These are phyloP conservation scores for Geosiphon pyriformis DNA, from an alignment of 192 early-diverging fungal species.

Conservation along the genomic window DNA sequence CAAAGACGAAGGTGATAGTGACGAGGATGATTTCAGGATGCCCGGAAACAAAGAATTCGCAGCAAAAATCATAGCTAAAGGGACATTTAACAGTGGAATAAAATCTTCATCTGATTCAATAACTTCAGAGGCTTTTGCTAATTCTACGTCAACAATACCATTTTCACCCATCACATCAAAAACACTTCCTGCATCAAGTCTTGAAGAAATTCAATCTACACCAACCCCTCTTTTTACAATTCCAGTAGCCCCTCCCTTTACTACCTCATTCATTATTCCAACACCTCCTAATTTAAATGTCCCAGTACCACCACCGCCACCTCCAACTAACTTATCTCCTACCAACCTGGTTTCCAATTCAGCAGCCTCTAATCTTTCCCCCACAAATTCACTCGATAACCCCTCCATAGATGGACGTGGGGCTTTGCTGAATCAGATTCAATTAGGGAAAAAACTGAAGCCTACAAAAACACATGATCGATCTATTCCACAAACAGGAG, in stretches of 20 bases:
- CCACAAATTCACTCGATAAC: neutral
- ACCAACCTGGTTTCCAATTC: neutral
- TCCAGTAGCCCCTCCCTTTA: slow-evolving; percentile 25
- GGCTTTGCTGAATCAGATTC: slow-evolving; percentile 69
- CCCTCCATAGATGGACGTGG: slow-evolving; percentile 29
- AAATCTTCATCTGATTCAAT: slow-evolving; percentile 3
- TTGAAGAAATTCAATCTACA: slow-evolving; percentile 16
- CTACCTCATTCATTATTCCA: slow-evolving; percentile 12
- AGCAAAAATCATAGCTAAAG: slow-evolving; percentile 20
- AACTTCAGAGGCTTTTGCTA: neutral
- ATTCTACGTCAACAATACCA: slow-evolving; percentile 27
- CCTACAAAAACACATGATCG: slow-evolving; percentile 64
- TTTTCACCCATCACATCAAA: slow-evolving; percentile 10
- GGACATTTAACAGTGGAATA: slow-evolving; percentile 8
- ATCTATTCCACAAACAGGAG: slow-evolving; percentile 37
- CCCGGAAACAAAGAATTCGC: slow-evolving; percentile 26
- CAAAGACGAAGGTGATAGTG: slow-evolving; percentile 14
- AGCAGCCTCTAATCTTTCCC: slow-evolving; percentile 13
- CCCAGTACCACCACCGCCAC: slow-evolving; percentile 9
- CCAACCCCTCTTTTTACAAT: slow-evolving; percentile 23
- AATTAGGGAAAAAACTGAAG: slow-evolving; percentile 54
- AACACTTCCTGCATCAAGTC: slow-evolving; percentile 11
- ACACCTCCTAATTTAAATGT: slow-evolving; percentile 4
- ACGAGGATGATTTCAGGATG: slow-evolving; percentile 30
- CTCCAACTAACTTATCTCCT: slow-evolving; percentile 6